Base-by-base conservation (phyloP, 2,329 filamentous ascomycete genomes). In the Ophiostoma triangulosporum region DNA sequence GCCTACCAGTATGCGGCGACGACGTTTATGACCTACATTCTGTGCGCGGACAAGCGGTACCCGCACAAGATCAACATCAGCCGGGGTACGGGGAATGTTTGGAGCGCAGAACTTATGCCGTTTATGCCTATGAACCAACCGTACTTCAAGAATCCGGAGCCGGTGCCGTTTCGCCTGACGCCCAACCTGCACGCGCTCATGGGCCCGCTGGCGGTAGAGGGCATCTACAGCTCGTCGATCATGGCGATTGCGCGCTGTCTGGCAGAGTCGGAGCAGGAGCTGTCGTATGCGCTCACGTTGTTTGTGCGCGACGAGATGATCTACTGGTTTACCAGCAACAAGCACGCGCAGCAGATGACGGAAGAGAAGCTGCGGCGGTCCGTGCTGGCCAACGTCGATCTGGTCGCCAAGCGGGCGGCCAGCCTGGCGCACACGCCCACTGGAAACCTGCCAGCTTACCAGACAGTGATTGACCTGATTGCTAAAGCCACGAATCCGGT, bases 291-390 rank as follows among this genome's bases (percentile, higher is more conserved):
- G 56, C 78, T 99, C 50, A 88, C 84, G 54, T 80, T 99, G 56
- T 97, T 97, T 67, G 93, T 99, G 58, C 82, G 93, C 6, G 93
- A 99, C 63, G 93, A 99, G 70, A 94, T 98, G 78, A 90, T 91
- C 60, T 94, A 90, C 70, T 98, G 93, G 93, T 90, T 90, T 61
- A 94, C 86, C 3, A 85, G 82, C 59, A 79, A 73, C 58, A 87
- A 95, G 64, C 80, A 88, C 46, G 68, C 72, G 6, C 66, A 70
- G 26, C 66, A 68, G 15, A 73, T 84, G 61, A 78, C 76, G 40
- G 80, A 85, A 35, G 74, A 74, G 6, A 79, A 84, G 64, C 71
- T 91, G 53, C 73, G 86, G 27, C 84, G 88, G 56, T 73, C 79
- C 59, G 74, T 77, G 45, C 67, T 69, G 61, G 73, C 58, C 52